Evolutionary conservation across 2,329 filamentous ascomycete species (phyloP).

Genomic region (Monosporascus ibericus): DNA sequence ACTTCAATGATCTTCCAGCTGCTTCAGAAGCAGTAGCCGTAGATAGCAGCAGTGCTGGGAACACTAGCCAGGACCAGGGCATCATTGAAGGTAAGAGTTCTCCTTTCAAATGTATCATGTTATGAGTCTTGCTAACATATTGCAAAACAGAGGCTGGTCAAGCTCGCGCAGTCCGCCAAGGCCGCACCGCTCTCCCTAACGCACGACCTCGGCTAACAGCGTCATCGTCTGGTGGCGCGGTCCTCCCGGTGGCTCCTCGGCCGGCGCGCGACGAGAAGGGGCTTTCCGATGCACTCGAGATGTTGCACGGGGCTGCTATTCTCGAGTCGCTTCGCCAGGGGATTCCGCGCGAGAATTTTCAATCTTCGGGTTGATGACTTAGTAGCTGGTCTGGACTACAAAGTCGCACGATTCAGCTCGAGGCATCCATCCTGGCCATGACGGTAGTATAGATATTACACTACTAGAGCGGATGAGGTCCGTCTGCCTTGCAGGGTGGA

Average conservation of each 20-base stretch:
- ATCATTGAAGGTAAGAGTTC: background rate
- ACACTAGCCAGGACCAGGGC: background rate
- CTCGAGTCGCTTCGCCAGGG: too few relatives aligned
- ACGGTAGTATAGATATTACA: too few relatives aligned
- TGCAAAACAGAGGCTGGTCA: background rate
- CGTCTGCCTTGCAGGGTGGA: too few relatives aligned
- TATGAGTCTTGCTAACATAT: background rate
- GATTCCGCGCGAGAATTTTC: too few relatives aligned
- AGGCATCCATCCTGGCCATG: too few relatives aligned
- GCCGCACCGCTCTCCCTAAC: background rate
- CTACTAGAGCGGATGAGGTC: too few relatives aligned
- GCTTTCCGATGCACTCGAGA: too few relatives aligned
- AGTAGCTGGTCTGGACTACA: too few relatives aligned
- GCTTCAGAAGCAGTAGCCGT: background rate
- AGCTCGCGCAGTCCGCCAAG: background rate
- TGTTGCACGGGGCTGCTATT: too few relatives aligned
- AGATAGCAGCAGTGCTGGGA: background rate
- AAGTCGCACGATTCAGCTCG: too few relatives aligned
- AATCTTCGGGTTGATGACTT: too few relatives aligned
- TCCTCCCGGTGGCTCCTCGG: background rate
- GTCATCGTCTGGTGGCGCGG: background rate
- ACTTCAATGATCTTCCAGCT: background rate
- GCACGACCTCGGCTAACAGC: background rate
- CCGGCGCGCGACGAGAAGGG: background rate
- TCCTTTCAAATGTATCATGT: background rate